These are phyloP conservation scores for Aeminium ludgeri DNA, from an alignment of 495 filamentous ascomycete genomes.

Conservation along the genomic window DNA sequence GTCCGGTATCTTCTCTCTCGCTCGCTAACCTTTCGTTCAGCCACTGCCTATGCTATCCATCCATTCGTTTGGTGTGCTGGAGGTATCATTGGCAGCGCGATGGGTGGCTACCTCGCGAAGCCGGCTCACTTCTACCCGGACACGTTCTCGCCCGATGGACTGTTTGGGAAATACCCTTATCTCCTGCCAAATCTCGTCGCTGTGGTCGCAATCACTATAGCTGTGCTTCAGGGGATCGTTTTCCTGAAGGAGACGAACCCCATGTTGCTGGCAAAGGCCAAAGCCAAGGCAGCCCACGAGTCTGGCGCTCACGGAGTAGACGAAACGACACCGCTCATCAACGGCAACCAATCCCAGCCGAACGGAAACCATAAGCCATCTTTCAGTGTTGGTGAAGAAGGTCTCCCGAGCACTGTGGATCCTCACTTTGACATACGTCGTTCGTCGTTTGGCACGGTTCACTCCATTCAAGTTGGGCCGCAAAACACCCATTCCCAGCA, in stretches of 20 bases:
- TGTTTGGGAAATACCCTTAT: conserved; percentile 17
- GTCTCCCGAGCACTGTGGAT: conserved; percentile 9
- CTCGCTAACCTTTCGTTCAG: conserved; percentile 1
- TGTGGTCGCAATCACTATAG: conserved; percentile 10
- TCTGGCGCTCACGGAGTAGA: not conserved
- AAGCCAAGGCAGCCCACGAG: not conserved
- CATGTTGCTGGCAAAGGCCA: conserved; percentile 5
- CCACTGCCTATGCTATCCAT: conserved; percentile 15
- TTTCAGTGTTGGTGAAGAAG: conserved; percentile 12
- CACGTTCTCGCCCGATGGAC: conserved; percentile 10
- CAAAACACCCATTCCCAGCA: not conserved
- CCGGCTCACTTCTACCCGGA: conserved; percentile 14
- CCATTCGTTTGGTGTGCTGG: conserved; percentile 19
- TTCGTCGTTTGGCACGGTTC: conserved; percentile 16
- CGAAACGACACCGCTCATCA: conserved; percentile 14
- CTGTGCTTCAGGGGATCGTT: conserved; percentile 16
- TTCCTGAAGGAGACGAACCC: conserved; percentile 17
- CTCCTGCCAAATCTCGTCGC: conserved; percentile 17
- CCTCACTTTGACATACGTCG: conserved; percentile 16
- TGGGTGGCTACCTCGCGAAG: conserved; percentile 19
- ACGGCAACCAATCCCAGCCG: not conserved
- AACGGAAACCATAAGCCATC: conserved; percentile 8
- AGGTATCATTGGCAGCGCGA: conserved; percentile 18
- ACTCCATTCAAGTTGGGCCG: conserved; percentile 8
- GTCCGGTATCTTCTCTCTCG: not conserved